These are phyloP conservation scores for Oryza brachyantha DNA, from an alignment of 176 grass and related monocot genomes.

Conservation along the genomic window DNA sequence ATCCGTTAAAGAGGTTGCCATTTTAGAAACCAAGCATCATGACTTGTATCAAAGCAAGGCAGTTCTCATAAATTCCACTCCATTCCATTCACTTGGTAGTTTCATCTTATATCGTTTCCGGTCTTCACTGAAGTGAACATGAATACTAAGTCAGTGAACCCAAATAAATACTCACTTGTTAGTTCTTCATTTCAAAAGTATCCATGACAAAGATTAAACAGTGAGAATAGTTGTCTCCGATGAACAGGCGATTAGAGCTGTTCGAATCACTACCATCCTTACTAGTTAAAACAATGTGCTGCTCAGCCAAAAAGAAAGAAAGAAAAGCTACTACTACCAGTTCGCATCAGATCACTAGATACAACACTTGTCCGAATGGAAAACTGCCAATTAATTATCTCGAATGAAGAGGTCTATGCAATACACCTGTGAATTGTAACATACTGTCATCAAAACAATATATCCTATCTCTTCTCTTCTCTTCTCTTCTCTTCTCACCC, in stretches of 20 bases:
- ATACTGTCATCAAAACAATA: background rate
- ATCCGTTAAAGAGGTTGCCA: too few relatives aligned
- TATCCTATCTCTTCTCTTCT: background rate
- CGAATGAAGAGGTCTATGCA: background rate
- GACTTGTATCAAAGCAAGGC: background rate
- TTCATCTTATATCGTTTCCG: background rate
- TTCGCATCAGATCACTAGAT: background rate
- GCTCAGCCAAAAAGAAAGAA: background rate
- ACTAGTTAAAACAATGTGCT: background rate
- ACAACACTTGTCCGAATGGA: background rate
- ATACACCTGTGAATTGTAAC: background rate
- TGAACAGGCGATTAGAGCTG: background rate
- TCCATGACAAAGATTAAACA: background rate
- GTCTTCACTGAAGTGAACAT: background rate
- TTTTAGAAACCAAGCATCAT: conserved; percentile 10
- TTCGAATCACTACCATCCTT: background rate
- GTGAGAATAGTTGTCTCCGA: background rate
- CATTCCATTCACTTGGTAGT: background rate
- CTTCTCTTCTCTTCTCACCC: background rate
- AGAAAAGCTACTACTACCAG: background rate
- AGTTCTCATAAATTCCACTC: background rate
- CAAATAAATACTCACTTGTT: too few relatives aligned
- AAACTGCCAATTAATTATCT: background rate
- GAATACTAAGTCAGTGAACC: too few relatives aligned
- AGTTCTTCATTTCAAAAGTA: background rate